Percentiles rank a stretch among this genome's conserved stretches.
These are phyloP conservation scores for Fusarium phyllophilum DNA, from an alignment of 2,329 filamentous ascomycete species.

Conservation along the genomic window DNA sequence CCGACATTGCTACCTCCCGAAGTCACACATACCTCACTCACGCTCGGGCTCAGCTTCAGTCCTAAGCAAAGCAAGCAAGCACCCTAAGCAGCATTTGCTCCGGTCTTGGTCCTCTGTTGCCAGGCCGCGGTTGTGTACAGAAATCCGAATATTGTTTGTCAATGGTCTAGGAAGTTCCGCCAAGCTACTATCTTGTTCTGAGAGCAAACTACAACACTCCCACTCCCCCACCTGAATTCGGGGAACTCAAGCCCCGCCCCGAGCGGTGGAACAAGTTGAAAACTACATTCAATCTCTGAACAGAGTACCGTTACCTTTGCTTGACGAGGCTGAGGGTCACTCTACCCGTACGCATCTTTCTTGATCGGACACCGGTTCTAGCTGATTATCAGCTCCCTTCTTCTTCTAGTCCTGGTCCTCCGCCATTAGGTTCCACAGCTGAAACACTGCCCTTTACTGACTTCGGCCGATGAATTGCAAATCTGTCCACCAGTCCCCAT, in stretches of 20 bases:
- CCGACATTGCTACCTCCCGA: conserved; percentile 25
- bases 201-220: conserved; percentile 5
- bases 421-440: conserved; percentile 26
- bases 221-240: conserved; percentile 10
- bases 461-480: conserved; percentile 27
- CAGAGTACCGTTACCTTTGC: neutral
- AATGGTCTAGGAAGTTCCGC: conserved; percentile 1
- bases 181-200: conserved; percentile 5
- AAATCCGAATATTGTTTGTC: neutral
- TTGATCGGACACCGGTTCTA: conserved; percentile 1
- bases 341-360: neutral
- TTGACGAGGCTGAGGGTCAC: conserved; percentile 1
- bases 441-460: conserved; percentile 18
- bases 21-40: conserved; percentile 31
- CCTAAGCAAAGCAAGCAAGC: neutral
- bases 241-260: conserved; percentile 36
- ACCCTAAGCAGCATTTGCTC: conserved; percentile 14
- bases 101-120: conserved; percentile 14
- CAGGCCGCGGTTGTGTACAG: conserved; percentile 7
- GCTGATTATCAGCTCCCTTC: conserved; percentile 28
- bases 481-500: conserved; percentile 10
- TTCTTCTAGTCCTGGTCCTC: conserved; percentile 32
- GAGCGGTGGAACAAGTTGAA: conserved; percentile 21
- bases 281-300: conserved; percentile 6
- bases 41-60: conserved; percentile 6